Percentiles rank a stretch among this genome's conserved stretches.
These are phyloP conservation scores for Bacidia gigantensis DNA, from an alignment of 495 filamentous ascomycete species.

Conservation along the genomic window DNA sequence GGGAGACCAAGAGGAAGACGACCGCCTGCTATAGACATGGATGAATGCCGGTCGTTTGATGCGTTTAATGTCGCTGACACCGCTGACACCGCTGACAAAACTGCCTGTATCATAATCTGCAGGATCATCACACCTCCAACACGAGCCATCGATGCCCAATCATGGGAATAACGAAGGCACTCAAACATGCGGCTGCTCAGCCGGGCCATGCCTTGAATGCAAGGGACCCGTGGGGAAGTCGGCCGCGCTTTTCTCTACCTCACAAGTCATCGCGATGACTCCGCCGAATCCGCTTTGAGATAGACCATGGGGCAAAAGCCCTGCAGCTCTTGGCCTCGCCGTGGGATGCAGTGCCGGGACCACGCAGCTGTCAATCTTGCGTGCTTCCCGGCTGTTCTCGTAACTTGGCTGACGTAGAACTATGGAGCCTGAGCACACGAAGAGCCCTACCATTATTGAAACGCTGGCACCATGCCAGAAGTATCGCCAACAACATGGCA, in stretches of 20 bases:
- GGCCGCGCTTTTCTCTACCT: neutral
- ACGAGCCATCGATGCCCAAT: neutral
- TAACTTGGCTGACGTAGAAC: neutral
- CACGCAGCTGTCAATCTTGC: constrained; percentile 1
- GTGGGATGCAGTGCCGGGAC: neutral
- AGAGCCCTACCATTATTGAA: too few species aligned
- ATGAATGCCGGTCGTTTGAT: too few species aligned
- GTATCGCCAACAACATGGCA: too few species aligned
- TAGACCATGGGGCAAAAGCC: neutral
- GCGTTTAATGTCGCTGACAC: neutral
- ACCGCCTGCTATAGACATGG: too few species aligned
- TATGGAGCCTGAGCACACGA: neutral
- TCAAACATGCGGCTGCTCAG: neutral
- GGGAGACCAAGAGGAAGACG: too few species aligned
- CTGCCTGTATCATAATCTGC: neutral
- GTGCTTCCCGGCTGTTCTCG: neutral
- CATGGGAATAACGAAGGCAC: neutral
- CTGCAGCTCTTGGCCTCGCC: neutral
- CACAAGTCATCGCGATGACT: neutral
- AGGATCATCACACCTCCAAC: neutral
- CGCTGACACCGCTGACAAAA: too few species aligned
- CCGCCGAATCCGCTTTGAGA: neutral
- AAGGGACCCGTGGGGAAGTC: neutral
- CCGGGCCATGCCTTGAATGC: neutral
- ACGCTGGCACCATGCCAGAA: too few species aligned